Percentiles rank a stretch among this genome's conserved stretches.
Evolutionary conservation across 306 rosid genomes (phyloP).

Genomic region (Lathyrus aphaca): DNA sequence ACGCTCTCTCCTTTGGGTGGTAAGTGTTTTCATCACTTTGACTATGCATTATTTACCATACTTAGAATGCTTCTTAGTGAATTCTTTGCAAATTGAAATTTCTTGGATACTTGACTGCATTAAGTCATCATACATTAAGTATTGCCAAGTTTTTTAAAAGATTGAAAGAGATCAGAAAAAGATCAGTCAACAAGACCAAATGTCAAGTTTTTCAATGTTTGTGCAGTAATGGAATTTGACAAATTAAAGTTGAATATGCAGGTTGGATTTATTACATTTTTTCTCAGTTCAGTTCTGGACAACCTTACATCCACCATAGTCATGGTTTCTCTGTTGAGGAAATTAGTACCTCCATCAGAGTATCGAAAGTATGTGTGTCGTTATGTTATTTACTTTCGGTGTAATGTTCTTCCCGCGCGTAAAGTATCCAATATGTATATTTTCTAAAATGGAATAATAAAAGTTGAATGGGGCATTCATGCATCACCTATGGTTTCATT

Average conservation of each 20-base stretch:
- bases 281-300: constrained; percentile 87
- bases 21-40: constrained; percentile 52
- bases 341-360: constrained; percentile 89
- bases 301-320: constrained; percentile 93
- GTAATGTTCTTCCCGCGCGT: constrained; percentile 9
- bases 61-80: constrained; percentile 20
- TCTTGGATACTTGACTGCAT: constrained; percentile 22
- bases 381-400: constrained; percentile 23
- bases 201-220: not conserved
- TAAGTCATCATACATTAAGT: not conserved
- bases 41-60: constrained; percentile 26
- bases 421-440: not conserved
- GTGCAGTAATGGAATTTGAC: constrained; percentile 28
- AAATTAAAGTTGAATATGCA: constrained; percentile 47
- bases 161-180: constrained; percentile 19
- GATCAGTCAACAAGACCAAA: constrained; percentile 11
- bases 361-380: constrained; percentile 71
- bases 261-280: constrained; percentile 88
- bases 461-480: constrained; percentile 4
- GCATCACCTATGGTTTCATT: constrained; percentile 14
- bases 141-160: not conserved
- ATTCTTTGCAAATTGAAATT: constrained; percentile 12
- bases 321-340: constrained; percentile 92
- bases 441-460: constrained; percentile 20
- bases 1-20: constrained; percentile 94